phyloP scores from a whole-genome alignment of 768 basidiomycete species.

The Tylopilus plumbeoviolaceoides region DNA sequence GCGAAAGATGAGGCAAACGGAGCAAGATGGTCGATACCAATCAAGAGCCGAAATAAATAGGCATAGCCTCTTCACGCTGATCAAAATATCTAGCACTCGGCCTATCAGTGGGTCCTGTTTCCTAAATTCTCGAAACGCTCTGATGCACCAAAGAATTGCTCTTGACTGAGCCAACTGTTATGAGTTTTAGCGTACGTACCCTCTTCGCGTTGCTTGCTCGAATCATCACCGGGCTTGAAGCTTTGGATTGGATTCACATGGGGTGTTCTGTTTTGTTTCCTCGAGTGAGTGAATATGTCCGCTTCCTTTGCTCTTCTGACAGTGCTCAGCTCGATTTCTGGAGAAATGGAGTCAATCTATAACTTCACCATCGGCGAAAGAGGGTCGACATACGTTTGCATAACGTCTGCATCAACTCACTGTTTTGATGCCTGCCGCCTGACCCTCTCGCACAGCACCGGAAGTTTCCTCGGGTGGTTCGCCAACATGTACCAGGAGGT shows the following conservation, averaged over 20 bases:
- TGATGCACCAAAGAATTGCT: conserved; percentile 18
- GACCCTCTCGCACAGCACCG: conserved; percentile 40
- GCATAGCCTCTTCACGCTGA: conserved; percentile 49
- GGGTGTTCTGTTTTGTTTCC: conserved; percentile 69
- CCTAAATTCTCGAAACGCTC: neutral
- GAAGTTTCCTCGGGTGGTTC: conserved; percentile 46
- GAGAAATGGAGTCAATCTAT: conserved; percentile 54
- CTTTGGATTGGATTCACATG: conserved; percentile 73
- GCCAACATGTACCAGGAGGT: conserved; percentile 46
- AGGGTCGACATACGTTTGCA: conserved; percentile 56
- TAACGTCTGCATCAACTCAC: conserved; percentile 40
- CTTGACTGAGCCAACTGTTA: conserved; percentile 60
- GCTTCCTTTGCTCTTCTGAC: conserved; percentile 2
- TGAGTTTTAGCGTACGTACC: conserved; percentile 60
- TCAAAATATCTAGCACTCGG: conserved; percentile 66
- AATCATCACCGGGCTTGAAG: conserved; percentile 31
- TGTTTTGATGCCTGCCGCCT: neutral
- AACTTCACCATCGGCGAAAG: conserved; percentile 54
- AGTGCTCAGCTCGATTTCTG: conserved; percentile 45
- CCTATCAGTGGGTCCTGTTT: conserved; percentile 60
- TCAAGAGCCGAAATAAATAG: conserved; percentile 63
- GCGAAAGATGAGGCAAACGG: conserved; percentile 55
- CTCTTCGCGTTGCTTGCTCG: neutral
- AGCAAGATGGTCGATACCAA: conserved; percentile 59
- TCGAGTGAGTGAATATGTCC: conserved; percentile 41